phyloP scores from a whole-genome alignment of 352 stramenopile genomes.

The Globisporangium megalacanthum region DNA sequence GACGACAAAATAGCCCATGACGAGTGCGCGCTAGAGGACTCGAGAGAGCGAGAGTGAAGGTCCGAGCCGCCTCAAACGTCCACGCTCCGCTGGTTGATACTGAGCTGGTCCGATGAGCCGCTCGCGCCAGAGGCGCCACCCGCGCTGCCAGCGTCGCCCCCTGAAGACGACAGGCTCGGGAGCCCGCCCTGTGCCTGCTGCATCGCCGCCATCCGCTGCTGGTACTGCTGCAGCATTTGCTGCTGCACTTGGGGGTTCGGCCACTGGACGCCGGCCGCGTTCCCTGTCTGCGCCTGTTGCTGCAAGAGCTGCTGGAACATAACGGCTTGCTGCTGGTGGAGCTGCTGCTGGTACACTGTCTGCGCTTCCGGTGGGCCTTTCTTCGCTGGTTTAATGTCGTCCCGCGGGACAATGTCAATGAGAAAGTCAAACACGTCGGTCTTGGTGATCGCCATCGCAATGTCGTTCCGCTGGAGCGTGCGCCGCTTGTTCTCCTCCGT shows the following conservation, averaged over 20 bases:
- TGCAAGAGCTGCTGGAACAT: constrained; percentile 87
- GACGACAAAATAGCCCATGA: no score
- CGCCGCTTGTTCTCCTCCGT: constrained; percentile 92
- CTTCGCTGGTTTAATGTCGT: constrained; percentile 85
- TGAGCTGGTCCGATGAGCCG: constrained; percentile 54
- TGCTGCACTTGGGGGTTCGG: constrained; percentile 80
- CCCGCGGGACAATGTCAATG: constrained; percentile 88
- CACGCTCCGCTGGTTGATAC: constrained; percentile 69
- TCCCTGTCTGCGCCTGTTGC: constrained; percentile 66
- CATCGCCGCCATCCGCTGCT: constrained; percentile 72
- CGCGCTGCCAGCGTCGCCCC: constrained; percentile 21
- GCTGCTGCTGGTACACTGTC: constrained; percentile 81
- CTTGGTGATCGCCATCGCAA: constrained; percentile 88
- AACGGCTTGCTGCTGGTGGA: constrained; percentile 82
- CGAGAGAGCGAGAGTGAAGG: background rate
- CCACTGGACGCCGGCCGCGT: constrained; percentile 46
- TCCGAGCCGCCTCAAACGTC: constrained; percentile 34
- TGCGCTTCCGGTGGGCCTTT: constrained; percentile 74
- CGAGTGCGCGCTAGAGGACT: no score
- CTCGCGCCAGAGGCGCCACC: constrained; percentile 20
- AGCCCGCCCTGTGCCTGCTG: constrained; percentile 38
- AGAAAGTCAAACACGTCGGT: constrained; percentile 92
- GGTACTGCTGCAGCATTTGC: constrained; percentile 88
- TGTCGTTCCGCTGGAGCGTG: constrained; percentile 89
- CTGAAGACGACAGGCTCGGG: constrained; percentile 38